A percentile compares a stretch with the other conserved stretches of the same genome.
Evolutionary conservation across 352 stramenopile species (phyloP).

Genomic region (Phytophthora pluvialis): DNA sequence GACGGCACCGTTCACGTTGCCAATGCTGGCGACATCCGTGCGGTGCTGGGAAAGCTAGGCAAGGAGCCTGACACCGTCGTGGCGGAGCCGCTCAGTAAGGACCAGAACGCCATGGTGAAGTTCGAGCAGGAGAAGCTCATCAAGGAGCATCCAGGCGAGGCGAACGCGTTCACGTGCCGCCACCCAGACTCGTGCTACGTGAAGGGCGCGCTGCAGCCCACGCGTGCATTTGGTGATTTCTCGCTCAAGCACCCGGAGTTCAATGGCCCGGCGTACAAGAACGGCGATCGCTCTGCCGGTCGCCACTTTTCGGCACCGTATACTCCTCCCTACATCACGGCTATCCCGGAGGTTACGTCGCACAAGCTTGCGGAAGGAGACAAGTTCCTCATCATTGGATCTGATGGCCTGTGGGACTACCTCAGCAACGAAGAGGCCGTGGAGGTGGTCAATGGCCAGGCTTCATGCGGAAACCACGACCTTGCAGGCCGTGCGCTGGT

Average conservation of each 20-base stretch:
- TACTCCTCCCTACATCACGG: constrained; percentile 94
- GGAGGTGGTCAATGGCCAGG: constrained; percentile 86
- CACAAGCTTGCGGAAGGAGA: constrained; percentile 76
- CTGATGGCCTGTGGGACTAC: constrained; percentile 98
- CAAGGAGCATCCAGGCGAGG: constrained; percentile 87
- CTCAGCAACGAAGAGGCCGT: constrained; percentile 96
- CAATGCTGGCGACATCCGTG: constrained; percentile 88
- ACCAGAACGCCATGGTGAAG: constrained; percentile 93
- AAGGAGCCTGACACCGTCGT: constrained; percentile 49
- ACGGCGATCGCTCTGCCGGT: constrained; percentile 83
- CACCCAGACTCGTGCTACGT: constrained; percentile 94
- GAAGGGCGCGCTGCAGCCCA: constrained; percentile 91
- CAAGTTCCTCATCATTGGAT: constrained; percentile 97
- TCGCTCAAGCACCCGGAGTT: constrained; percentile 95
- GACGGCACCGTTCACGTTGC: constrained; percentile 85
- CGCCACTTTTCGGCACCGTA: constrained; percentile 90
- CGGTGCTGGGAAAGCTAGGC: constrained; percentile 67
- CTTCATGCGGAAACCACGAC: constrained; percentile 66
- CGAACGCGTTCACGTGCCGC: constrained; percentile 92
- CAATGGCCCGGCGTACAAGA: constrained; percentile 84
- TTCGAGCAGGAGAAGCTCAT: constrained; percentile 87
- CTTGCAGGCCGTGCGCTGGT: constrained; percentile 79
- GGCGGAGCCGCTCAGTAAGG: constrained; percentile 84
- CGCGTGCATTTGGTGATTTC: constrained; percentile 92
- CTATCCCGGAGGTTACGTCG: constrained; percentile 83